Evolutionary conservation across 1,139 yeast genomes (phyloP).

Genomic region (Nakaseomyces delphensis): DNA sequence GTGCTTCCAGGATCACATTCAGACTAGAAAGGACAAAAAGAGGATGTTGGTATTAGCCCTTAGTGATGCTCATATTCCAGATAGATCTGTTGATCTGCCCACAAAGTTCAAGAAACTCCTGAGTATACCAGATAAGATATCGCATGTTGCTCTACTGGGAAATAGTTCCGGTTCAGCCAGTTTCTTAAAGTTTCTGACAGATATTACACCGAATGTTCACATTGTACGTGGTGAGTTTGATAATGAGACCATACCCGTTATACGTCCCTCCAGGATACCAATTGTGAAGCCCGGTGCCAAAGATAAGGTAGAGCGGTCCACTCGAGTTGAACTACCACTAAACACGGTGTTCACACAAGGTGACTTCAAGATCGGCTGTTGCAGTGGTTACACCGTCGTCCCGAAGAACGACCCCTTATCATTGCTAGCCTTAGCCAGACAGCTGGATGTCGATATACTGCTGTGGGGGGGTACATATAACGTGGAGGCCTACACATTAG

Average conservation of each 20-base stretch:
- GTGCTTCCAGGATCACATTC: too few relatives aligned
- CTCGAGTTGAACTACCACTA: conserved; percentile 53
- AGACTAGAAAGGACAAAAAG: too few relatives aligned
- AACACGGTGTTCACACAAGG: conserved; percentile 62
- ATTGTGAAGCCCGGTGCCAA: not conserved
- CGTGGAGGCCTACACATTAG: conserved; percentile 87
- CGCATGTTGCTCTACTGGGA: conserved; percentile 79
- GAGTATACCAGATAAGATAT: conserved; percentile 64
- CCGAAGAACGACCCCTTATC: conserved; percentile 86
- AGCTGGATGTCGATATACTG: conserved; percentile 82
- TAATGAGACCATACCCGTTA: conserved; percentile 34
- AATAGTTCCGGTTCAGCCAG: conserved; percentile 65
- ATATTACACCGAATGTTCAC: conserved; percentile 63
- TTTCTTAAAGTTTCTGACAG: conserved; percentile 54
- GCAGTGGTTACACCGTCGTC: conserved; percentile 74
- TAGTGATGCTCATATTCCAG: conserved; percentile 87
- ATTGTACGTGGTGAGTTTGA: conserved; percentile 78
- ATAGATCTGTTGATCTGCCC: conserved; percentile 53
- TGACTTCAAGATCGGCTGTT: conserved; percentile 68
- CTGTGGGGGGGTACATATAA: conserved; percentile 96
- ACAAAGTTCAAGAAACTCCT: conserved; percentile 60
- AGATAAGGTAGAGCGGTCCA: not conserved
- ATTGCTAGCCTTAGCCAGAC: conserved; percentile 72
- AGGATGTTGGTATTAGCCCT: conserved; percentile 77
- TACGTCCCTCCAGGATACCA: conserved; percentile 47